Evolutionary conservation across 352 stramenopile genomes (phyloP), one percentile per base, ranked within the genome.

Genomic region (Globisporangium iwayamae): DNA sequence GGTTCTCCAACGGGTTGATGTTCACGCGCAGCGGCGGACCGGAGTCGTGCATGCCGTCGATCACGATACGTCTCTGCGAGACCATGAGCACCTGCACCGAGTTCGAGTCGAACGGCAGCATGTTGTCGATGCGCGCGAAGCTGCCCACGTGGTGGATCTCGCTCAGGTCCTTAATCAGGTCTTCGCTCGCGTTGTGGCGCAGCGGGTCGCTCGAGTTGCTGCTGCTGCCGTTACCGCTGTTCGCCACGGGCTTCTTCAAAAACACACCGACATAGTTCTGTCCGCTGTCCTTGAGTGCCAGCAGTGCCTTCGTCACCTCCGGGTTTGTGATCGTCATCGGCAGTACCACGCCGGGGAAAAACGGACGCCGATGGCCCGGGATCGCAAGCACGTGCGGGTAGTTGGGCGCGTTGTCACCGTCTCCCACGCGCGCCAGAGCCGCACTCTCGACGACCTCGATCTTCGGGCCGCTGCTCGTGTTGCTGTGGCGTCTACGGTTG

Each of bases 71-170:
- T 16, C 90, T 76, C 55, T 97, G 90, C 9, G 96, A 95, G 14
- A 96, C 86, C 68, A 97, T 83, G 3, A 98, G 75, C 25, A 94
- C 75, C 64, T 94, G 83, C 53, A 90, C 81, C 34, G 78, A 84
- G 59, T 85, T 84, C 13, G 79, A 65, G 63, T 94, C 74, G 46
- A 93, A 93, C 20, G 87, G 78, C 3, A 92, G 79, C 71, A 98
- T 87, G 62, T 96, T 92, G 69, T 97, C 85, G 62, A 98, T 98
- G 50, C 98, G 87, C n/a, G 96, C 97, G 73, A 98, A 98, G 28
- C 94, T 99, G 36, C 96, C 97, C 6, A 99, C 85, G 34, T 84
- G 76, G 73, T 99, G 96, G 59, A 99, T 94, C 66, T 98, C 91
- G 48, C 85, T 90, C 32, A 98, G 61, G 71, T 97, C 84, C 9